These are phyloP conservation scores for Camillea tinctor DNA, from an alignment of 2,329 filamentous ascomycete species.

Conservation along the genomic window DNA sequence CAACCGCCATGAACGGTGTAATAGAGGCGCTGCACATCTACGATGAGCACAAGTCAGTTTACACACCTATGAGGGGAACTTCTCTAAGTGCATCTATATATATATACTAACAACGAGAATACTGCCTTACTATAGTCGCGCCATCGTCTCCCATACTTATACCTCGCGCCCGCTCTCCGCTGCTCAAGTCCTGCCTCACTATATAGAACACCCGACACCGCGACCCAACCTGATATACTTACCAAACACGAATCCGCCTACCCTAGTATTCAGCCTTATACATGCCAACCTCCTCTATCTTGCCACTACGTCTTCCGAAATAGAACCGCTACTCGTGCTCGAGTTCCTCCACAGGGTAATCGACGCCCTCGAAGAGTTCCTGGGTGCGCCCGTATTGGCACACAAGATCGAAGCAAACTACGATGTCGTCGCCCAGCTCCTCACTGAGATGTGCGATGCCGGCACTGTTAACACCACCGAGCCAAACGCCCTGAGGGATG, in stretches of 20 bases:
- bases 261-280: conserved; percentile 82
- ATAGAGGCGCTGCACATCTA: conserved; percentile 97
- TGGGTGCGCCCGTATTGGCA: conserved; percentile 82
- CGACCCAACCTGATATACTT: conserved; percentile 86
- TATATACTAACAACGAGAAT: not conserved
- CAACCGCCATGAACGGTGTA: conserved; percentile 71
- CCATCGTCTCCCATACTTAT: conserved; percentile 87
- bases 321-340: conserved; percentile 83
- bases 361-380: conserved; percentile 90
- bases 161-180: conserved; percentile 77
- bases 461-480: conserved; percentile 89
- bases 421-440: conserved; percentile 87
- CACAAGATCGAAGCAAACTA: conserved; percentile 87
- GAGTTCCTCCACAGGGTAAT: conserved; percentile 93
- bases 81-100: too few species aligned
- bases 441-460: conserved; percentile 95
- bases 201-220: conserved; percentile 77
- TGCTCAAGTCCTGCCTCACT: conserved; percentile 76
- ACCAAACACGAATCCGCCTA: conserved; percentile 77
- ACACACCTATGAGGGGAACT: not conserved
- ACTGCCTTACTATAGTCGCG: conserved; percentile 65
- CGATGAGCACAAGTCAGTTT: conserved; percentile 86
- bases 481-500: conserved; percentile 84
- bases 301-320: conserved; percentile 79
- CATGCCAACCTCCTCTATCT: conserved; percentile 87